These are phyloP conservation scores for Euphrasia confusa DNA, from an alignment of 257 asterid genomes.

Conservation along the genomic window DNA sequence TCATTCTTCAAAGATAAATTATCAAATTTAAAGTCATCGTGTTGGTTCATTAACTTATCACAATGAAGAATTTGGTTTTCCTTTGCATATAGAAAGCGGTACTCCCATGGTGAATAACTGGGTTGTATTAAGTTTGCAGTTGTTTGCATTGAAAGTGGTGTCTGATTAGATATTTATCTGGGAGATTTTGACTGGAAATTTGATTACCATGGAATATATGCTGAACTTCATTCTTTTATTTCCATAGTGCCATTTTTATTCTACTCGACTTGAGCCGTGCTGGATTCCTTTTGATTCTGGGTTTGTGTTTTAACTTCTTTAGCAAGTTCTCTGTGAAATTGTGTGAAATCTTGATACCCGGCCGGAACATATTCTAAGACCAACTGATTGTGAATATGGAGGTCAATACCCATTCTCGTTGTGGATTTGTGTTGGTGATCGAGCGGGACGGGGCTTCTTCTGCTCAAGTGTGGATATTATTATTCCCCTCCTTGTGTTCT, in stretches of 20 bases:
- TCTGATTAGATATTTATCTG: not conserved
- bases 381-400: not conserved
- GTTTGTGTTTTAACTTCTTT: constrained; percentile 20
- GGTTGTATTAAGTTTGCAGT: not conserved
- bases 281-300: constrained; percentile 7
- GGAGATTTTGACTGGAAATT: not conserved
- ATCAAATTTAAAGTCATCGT: too few relatives aligned
- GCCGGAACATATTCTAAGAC: not conserved
- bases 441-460: constrained; percentile 14
- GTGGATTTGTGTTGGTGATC: constrained; percentile 12
- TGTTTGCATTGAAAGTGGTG: not conserved
- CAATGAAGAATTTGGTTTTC: too few relatives aligned
- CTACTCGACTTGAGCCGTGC: constrained; percentile 33
- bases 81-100: too few relatives aligned
- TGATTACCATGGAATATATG: not conserved
- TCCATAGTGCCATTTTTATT: constrained; percentile 49
- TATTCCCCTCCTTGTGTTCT: constrained; percentile 3
- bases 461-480: constrained; percentile 26
- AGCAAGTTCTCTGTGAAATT: not conserved
- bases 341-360: not conserved
- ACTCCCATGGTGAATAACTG: too few relatives aligned
- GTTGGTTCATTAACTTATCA: too few relatives aligned
- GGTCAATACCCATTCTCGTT: constrained; percentile 10
- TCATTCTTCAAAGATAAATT: too few relatives aligned
- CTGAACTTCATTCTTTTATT: constrained; percentile 19